A percentile compares a stretch with the other conserved stretches of the same genome.
Evolutionary conservation across 2,329 filamentous ascomycete genomes (phyloP).

Genomic region (Cladosporium sp.): DNA sequence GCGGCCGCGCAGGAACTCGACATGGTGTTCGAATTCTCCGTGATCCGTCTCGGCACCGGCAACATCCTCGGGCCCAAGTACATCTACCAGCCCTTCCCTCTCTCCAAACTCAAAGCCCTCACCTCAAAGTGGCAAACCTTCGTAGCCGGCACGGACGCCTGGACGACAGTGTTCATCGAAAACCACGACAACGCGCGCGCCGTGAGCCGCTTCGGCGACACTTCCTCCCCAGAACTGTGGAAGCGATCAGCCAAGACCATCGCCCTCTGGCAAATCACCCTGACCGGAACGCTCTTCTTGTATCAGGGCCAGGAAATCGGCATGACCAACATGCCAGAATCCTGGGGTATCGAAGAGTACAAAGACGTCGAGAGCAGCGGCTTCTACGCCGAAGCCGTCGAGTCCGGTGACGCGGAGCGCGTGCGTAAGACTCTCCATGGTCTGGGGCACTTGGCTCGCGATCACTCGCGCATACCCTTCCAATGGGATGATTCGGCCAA

Average conservation of each 20-base stretch:
- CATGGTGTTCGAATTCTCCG: conserved; percentile 75
- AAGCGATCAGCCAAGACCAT: conserved; percentile 60
- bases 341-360: conserved; percentile 64
- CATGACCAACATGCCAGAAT: conserved; percentile 63
- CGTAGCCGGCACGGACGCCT: conserved; percentile 62
- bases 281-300: conserved; percentile 66
- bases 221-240: conserved; percentile 37
- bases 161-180: conserved; percentile 67
- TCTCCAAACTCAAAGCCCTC: conserved; percentile 13
- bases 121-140: conserved; percentile 38
- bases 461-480: conserved; percentile 72
- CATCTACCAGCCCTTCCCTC: conserved; percentile 25
- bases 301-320: conserved; percentile 72
- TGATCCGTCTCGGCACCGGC: conserved; percentile 51
- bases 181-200: conserved; percentile 67
- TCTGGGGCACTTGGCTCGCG: conserved; percentile 61
- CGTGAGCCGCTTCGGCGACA: conserved; percentile 56
- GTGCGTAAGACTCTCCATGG: conserved; percentile 53
- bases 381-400: conserved; percentile 45
- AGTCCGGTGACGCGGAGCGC: conserved; percentile 32
- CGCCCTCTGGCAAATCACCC: conserved; percentile 58
- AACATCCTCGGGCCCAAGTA: conserved; percentile 28
- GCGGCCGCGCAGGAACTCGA: conserved; percentile 60
- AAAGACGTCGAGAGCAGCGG: conserved; percentile 62
- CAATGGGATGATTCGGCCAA: conserved; percentile 66